Evolutionary conservation across 805 yeast species (phyloP).

Genomic region (Saccharomyces paradoxus): DNA sequence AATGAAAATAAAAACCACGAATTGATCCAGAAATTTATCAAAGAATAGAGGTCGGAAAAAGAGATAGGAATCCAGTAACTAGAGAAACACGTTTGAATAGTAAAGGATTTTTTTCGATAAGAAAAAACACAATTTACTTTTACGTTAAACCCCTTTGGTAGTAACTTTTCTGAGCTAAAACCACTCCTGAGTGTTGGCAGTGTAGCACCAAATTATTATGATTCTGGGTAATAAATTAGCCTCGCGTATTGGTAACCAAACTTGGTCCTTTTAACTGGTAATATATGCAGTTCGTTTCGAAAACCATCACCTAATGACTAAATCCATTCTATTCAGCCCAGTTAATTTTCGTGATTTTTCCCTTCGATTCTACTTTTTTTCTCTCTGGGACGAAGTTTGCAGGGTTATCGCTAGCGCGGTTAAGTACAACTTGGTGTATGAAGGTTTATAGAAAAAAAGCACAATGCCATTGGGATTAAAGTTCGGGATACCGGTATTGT

Average conservation of each 20-base stretch:
- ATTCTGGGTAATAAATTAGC: background rate
- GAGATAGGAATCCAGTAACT: background rate
- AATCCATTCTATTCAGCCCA: background rate
- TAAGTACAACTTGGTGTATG: background rate
- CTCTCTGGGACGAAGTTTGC: background rate
- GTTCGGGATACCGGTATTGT: background rate
- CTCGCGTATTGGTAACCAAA: background rate
- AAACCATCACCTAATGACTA: background rate
- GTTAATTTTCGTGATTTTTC: background rate
- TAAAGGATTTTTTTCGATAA: background rate
- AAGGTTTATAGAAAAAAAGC: background rate
- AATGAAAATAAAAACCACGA: background rate
- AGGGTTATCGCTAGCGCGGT: background rate
- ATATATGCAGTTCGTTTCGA: background rate
- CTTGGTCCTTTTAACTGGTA: background rate
- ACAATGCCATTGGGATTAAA: background rate
- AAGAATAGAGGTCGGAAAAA: background rate
- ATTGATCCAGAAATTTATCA: background rate
- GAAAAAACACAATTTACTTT: background rate
- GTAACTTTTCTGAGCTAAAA: background rate
- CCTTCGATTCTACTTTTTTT: background rate
- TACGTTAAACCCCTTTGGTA: background rate
- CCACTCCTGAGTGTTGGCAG: background rate
- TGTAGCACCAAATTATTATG: background rate
- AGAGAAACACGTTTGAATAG: background rate